A percentile compares a stretch with the other conserved stretches of the same genome.
phyloP scores from a whole-genome alignment of 805 yeast genomes.

The Starmerella bombi region DNA sequence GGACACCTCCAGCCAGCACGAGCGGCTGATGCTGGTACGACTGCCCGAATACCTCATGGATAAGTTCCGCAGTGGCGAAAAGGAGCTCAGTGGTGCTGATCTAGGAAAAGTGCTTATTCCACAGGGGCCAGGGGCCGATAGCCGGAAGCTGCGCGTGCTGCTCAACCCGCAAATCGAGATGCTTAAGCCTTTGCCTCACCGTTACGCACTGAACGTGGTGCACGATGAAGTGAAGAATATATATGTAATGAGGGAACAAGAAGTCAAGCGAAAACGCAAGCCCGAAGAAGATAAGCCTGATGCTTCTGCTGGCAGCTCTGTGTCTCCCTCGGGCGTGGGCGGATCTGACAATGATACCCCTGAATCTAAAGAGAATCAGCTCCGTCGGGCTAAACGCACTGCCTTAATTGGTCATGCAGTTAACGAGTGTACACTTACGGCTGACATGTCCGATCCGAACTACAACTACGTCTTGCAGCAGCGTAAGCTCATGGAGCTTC shows the following conservation, averaged over 20 bases:
- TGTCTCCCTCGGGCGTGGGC: neutral
- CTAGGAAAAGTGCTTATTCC: conserved; percentile 66
- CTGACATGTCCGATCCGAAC: conserved; percentile 58
- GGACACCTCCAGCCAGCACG: conserved; percentile 45
- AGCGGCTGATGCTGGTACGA: conserved; percentile 85
- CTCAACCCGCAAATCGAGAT: conserved; percentile 29
- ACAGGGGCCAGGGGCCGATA: conserved; percentile 18
- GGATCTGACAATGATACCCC: neutral
- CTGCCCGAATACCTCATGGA: conserved; percentile 78
- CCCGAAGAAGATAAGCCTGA: neutral
- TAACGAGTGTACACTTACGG: conserved; percentile 84
- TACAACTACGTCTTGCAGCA: conserved; percentile 50
- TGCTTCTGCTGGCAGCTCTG: neutral
- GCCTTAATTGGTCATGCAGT: conserved; percentile 73
- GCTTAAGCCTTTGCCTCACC: conserved; percentile 56
- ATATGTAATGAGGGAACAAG: conserved; percentile 77
- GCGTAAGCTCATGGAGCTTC: conserved; percentile 37
- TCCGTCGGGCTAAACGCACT: conserved; percentile 43
- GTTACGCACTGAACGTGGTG: conserved; percentile 65
- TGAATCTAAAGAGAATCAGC: neutral
- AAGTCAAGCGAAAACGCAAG: conserved; percentile 36
- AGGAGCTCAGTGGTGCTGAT: conserved; percentile 53
- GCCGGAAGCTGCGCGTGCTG: conserved; percentile 27
- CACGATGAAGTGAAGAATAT: conserved; percentile 75
- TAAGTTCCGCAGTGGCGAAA: conserved; percentile 52